Evolutionary conservation across 2,329 filamentous ascomycete genomes (phyloP).

Genomic region (Monilinia vaccinii-corymbosi): DNA sequence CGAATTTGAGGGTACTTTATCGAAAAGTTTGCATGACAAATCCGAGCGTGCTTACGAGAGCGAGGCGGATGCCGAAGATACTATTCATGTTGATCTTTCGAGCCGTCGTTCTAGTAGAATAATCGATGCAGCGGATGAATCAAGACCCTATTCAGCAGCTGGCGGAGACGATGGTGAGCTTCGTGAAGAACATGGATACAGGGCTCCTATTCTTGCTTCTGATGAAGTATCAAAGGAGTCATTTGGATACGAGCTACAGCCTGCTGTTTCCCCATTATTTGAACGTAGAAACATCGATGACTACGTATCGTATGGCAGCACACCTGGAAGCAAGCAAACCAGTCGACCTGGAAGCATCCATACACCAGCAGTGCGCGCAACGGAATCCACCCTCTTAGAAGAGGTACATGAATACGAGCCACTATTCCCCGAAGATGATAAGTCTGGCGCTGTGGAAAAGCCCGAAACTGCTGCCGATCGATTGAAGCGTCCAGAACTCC

Average conservation of each 20-base stretch:
- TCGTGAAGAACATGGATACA: slow-evolving; percentile 52
- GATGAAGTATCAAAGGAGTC: slow-evolving; percentile 77
- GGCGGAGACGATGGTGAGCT: slow-evolving; percentile 38
- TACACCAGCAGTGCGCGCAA: slow-evolving; percentile 34
- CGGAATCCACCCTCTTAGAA: slow-evolving; percentile 63
- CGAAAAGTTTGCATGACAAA: slow-evolving; percentile 29
- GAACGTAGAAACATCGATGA: slow-evolving; percentile 53
- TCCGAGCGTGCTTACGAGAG: slow-evolving; percentile 34
- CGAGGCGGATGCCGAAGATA: slow-evolving; percentile 43
- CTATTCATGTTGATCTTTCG: slow-evolving; percentile 72
- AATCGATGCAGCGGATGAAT: slow-evolving; percentile 36
- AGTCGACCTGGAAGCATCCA: slow-evolving; percentile 57
- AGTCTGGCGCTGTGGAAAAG: slow-evolving; percentile 38
- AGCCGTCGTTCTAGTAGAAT: slow-evolving; percentile 36
- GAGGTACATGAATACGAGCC: slow-evolving; percentile 94
- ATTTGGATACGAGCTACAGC: slow-evolving; percentile 58
- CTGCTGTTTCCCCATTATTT: slow-evolving; percentile 69
- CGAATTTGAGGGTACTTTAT: slow-evolving; percentile 31
- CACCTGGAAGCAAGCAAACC: slow-evolving; percentile 38
- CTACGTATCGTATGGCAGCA: slow-evolving; percentile 42
- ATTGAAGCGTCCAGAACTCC: slow-evolving; percentile 44
- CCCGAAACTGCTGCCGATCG: slow-evolving; percentile 43
- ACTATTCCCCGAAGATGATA: slow-evolving; percentile 73
- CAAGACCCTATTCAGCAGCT: slow-evolving; percentile 36
- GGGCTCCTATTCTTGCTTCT: slow-evolving; percentile 75